Evolutionary conservation across 2,329 filamentous ascomycete species (phyloP), one percentile per base, ranked within the genome.

Genomic region (Ascochyta viciae-villosae): DNA sequence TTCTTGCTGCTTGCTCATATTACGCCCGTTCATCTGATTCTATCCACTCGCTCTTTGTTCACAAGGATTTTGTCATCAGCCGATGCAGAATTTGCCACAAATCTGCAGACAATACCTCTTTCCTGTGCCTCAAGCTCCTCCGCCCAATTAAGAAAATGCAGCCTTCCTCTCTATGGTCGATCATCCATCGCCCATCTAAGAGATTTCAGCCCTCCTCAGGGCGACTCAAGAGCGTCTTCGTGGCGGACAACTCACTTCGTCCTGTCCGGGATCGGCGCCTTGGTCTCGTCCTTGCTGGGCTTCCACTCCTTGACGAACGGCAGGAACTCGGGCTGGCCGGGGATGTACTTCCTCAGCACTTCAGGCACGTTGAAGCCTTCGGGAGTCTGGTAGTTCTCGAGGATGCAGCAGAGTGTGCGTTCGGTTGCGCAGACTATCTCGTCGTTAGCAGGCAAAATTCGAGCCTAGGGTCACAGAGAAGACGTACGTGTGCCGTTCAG

Each of bases 331-430:
- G 92, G 92, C 37, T 91, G 83, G 31, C 93, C 94, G 2, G 93
- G 92, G 47, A 98, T 89, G 76, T 96, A 98, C 78, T 75, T 76
- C 48, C 66, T 57, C 49, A 76, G 61, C 15, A 76, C 73, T 54
- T 74, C 62, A 3, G 74, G 74, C 4, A 77, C 74, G 16, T 58
- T 65, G 62, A 72, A 67, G 76, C 85, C 89, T 65, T 94, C 90
- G 71, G 92, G 88, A 0, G 89, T 95, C 81, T 99, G 95, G 78
- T 94, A 98, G 80, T 98, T 99, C 80, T 99, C 95, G 35, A 99
- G 85, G 39, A 99, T 83, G 75, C 94, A 97, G 83, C 95, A 98
- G 45, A 98, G 83, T 0, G 94, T 92, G 74, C 94, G 86, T 74
- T 96, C 93, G 1, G 94, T 97, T 16, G 94, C 94, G 76, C 90